Evolutionary conservation across 192 early-diverging fungal species (phyloP), one percentile per base, ranked within the genome.

Genomic region (Powellomyces hirtus): DNA sequence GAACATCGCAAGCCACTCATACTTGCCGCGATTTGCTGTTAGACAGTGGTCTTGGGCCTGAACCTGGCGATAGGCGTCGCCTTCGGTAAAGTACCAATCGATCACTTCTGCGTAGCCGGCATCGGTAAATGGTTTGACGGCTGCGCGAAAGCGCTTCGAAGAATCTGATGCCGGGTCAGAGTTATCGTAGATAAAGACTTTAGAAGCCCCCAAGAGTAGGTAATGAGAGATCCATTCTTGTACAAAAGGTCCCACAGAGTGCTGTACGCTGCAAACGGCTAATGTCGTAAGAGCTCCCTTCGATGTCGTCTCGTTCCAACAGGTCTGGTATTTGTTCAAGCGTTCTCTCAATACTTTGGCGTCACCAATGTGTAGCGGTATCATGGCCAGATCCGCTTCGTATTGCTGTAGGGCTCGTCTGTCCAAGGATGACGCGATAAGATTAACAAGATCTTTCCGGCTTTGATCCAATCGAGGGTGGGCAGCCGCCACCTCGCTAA

Each of bases 141-240:
- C 57, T 13, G 14, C 11, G 11, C 13, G 24, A 24, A 59, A 59
- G 57, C 35, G 57, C 11, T 10, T 6, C 31, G 6, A 24, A 6
- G 29, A 10, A 59, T 16, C 57, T 10, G 57, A 34, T 7, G 6
- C 14, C 7, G 34, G 34, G 6, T 30, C 31, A 14, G 29, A 34
- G 35, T 59, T 59, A 24, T 59, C 57, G 57, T 59, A 59, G 5
- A 59, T 7, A 24, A 34, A 18, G 27, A 59, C 34, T 24, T 59
- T 59, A 7, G 10, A 6, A 5, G 57, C 57, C 24, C 57, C 57
- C 29, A 59, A 18, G 31, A 59, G 57, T 33, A 59, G 33, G 13
- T 59, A 10, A 24, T 59, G 57, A 59, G 33, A 10, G 29, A 59
- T 6, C 57, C 57, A 59, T 24, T 59, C 57, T 37, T 59, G 57